Base-by-base conservation (phyloP, 2,329 filamentous ascomycete species). In the Fusarium algeriense region DNA sequence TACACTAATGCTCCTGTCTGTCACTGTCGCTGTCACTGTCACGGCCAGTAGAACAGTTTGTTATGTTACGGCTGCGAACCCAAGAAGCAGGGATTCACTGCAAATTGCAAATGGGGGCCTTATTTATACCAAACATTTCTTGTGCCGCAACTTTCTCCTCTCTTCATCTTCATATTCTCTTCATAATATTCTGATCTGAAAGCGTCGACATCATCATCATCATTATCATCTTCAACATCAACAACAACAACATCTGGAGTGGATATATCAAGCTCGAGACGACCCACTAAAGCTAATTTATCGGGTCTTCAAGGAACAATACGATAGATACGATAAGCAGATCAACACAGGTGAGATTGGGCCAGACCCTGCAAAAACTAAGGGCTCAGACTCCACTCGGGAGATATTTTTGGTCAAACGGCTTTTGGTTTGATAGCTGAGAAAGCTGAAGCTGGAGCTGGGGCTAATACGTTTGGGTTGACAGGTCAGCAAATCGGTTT, bases 251-350 rank as follows among this genome's bases (percentile, higher is more conserved):
- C 41, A 23, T 56, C 30, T 46, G 14, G 41, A 57, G 67, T 64
- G 67, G 67, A 53, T 64, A 71, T 48, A 55, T 50, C 55, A 37
- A 17, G 26, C n/a, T 41, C 38, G 26, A 37, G 28, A 35, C 40
- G 43, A 59, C 54, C 69, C 68, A 46, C 68, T 49, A 48, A 48
- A 71, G 68, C 52, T 60, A 69, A 54, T 64, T 71, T 57, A 71
- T 65, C 49, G 54, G 68, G 63, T 37, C 67, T 43, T 35, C 17
- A 32, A 37, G 26, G 23, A 19, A 40, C 46, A n/a, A 66, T 11
- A 44, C 28, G 40, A 67, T 37, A 28, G 40, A 67, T 37, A 28
- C 53, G 55, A 43, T 46, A 60, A 55, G 43, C 20, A 69, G 38
- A 45, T 30, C 34, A 40, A 32, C 15, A 38, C 30, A 50, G 41